Evolutionary conservation across 371 early-diverging fungal species (phyloP), one percentile per base, ranked within the genome.

Genomic region (Neoconidiobolus thromboides): DNA sequence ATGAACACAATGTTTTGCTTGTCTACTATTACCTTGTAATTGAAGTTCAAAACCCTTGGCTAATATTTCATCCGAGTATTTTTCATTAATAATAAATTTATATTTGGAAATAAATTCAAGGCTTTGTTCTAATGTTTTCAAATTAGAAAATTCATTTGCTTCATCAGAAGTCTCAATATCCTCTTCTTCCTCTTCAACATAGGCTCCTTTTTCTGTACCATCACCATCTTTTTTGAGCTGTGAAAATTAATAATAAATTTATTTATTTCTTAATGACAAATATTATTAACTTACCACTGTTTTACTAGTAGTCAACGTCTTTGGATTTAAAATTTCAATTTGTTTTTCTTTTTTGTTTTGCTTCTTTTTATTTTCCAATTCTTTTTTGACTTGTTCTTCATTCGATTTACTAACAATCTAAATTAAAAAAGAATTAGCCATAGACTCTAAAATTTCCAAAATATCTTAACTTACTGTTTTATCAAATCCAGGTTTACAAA

Each of bases 11-110:
- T 79, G 81, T 61, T 76, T 74, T n/a, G 91, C 82, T 51, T 76
- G 73, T 5, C 70, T 67, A 43, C 72, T 71, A 6, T 86, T 71
- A 14, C 87, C 89, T 5, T 76, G 73, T 56, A 92, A 77, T 65
- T 90, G 82, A 12, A 76, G 68, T 36, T 81, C 77, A 63, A 94
- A 92, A 5, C 90, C 95, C 53, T 87, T 81, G 0, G 87, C 89
- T 59, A 94, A 70, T 49, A 94, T 82, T 67, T 89, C 80, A 68
- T 94, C 93, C 2, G 82, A 77, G 55, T 77, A 79, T 43, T 70
- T 75, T 60, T 82, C 79, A 40, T 71, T 76, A 38, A 84, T 79
- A 37, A 95, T 73, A 12, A 77, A 71, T 14, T 84, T 77, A 64
- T 93, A 70, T 40, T 76, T 73, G 40, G 67, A 66, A 42, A 95